Conservation (phyloP, 768 basidiomycete species). For the Mycena metata region DNA sequence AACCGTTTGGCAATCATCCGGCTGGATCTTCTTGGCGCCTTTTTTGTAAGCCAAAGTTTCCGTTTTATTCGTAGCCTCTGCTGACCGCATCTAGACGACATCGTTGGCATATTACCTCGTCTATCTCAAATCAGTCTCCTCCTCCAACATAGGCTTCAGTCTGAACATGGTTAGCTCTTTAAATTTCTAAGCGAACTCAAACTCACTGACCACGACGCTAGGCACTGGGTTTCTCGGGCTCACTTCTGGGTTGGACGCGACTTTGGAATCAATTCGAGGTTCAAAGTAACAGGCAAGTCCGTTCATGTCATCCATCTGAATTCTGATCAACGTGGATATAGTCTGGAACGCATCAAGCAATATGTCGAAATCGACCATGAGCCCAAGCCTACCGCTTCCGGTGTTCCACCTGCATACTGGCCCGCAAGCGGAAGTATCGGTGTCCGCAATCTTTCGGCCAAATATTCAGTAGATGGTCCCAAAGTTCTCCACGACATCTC, state of each 20-base stretch:
- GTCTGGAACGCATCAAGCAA: constrained; percentile 41
- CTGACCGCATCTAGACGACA: constrained; percentile 36
- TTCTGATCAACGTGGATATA: constrained; percentile 49
- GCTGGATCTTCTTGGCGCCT: constrained; percentile 55
- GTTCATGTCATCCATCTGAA: constrained; percentile 39
- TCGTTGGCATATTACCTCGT: constrained; percentile 59
- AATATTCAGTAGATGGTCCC: constrained; percentile 48
- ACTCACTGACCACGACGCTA: background rate
- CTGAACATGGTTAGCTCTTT: constrained; percentile 60
- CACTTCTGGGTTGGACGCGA: constrained; percentile 53
- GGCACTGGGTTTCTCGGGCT: constrained; percentile 57
- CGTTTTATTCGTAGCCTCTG: too few species aligned
- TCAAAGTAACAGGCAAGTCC: constrained; percentile 36
- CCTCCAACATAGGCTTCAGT: constrained; percentile 51
- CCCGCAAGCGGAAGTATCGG: constrained; percentile 59
- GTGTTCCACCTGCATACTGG: constrained; percentile 64
- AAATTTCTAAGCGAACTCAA: constrained; percentile 36
- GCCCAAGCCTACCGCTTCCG: constrained; percentile 43
- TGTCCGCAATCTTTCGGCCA: constrained; percentile 58
- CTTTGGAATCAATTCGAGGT: constrained; percentile 47
- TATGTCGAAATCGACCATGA: constrained; percentile 61
- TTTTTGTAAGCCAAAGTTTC: constrained; percentile 53
- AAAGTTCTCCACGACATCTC: constrained; percentile 33
- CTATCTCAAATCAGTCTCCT: constrained; percentile 47
- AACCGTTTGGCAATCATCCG: constrained; percentile 55